Percentiles rank a stretch among this genome's conserved stretches.
Evolutionary conservation across 495 filamentous ascomycete species (phyloP).

Genomic region (Glarea lozoyensis): DNA sequence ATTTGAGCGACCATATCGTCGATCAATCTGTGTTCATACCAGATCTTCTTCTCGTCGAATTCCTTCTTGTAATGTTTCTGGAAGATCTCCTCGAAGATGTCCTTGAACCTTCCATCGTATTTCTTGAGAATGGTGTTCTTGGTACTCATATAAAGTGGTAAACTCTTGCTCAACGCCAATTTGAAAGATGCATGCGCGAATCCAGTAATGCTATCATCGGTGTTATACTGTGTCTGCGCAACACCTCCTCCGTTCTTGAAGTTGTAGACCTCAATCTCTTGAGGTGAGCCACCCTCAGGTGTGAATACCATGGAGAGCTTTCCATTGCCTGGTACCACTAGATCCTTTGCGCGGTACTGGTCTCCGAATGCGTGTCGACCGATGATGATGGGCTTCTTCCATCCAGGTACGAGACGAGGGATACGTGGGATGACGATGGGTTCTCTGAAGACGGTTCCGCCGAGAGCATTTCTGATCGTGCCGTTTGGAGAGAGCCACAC

Average conservation of each 20-base stretch:
- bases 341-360: constrained; percentile 94
- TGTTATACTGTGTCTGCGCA: constrained; percentile 95
- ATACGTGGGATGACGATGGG: constrained; percentile 92
- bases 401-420: constrained; percentile 86
- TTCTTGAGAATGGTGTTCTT: constrained; percentile 99
- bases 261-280: constrained; percentile 82
- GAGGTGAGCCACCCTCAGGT: constrained; percentile 69
- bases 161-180: constrained; percentile 73
- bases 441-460: constrained; percentile 96
- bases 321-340: constrained; percentile 69
- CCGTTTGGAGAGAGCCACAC: constrained; percentile 99
- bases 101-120: constrained; percentile 97
- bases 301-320: constrained; percentile 92
- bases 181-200: constrained; percentile 97
- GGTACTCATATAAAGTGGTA: constrained; percentile 97
- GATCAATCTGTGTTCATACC: constrained; percentile 98
- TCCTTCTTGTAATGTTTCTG: constrained; percentile 76
- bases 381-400: constrained; percentile 98
- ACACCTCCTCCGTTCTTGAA: constrained; percentile 80
- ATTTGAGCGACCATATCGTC: constrained; percentile 99
- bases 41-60: constrained; percentile 86
- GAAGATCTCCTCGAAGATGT: constrained; percentile 97
- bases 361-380: constrained; percentile 97
- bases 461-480: constrained; percentile 91
- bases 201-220: constrained; percentile 83